Percentiles rank a stretch among this genome's conserved stretches.
Conservation (phyloP, 2,329 filamentous ascomycete genomes). For the Alternaria brassicicola region DNA sequence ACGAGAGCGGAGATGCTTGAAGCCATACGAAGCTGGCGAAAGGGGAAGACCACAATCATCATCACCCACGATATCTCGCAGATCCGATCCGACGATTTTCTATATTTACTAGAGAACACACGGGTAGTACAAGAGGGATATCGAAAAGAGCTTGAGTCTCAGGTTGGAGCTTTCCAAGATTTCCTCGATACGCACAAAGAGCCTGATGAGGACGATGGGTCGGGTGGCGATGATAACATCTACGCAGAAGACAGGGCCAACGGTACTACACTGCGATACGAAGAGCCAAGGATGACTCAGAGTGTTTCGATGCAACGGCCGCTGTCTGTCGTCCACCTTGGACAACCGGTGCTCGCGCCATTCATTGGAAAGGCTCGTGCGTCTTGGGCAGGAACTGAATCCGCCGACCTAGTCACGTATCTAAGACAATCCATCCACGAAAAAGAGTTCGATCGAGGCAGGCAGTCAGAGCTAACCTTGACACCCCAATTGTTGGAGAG, state of each 20-base stretch:
- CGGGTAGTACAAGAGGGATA: slow-evolving; percentile 72
- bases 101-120: slow-evolving; percentile 79
- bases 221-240: slow-evolving; percentile 6
- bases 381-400: slow-evolving; percentile 1
- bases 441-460: background rate
- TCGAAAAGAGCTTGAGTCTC: slow-evolving; percentile 60
- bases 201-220: slow-evolving; percentile 1
- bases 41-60: slow-evolving; percentile 84
- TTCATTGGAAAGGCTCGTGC: slow-evolving; percentile 11
- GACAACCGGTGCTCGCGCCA: slow-evolving; percentile 26
- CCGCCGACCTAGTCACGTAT: background rate
- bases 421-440: background rate
- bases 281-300: slow-evolving; percentile 19
- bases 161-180: slow-evolving; percentile 54
- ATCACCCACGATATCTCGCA: slow-evolving; percentile 89
- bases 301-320: slow-evolving; percentile 18
- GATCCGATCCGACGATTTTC: slow-evolving; percentile 73
- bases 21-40: slow-evolving; percentile 76
- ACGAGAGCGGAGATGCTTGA: slow-evolving; percentile 73
- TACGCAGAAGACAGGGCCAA: slow-evolving; percentile 21
- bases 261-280: slow-evolving; percentile 26
- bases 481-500: background rate
- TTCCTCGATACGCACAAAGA: slow-evolving; percentile 26
- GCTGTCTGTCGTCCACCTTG: slow-evolving; percentile 24
- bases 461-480: background rate